These are phyloP conservation scores for Nigrospora osmanthi DNA, from an alignment of 2,329 filamentous ascomycete genomes.

Conservation along the genomic window DNA sequence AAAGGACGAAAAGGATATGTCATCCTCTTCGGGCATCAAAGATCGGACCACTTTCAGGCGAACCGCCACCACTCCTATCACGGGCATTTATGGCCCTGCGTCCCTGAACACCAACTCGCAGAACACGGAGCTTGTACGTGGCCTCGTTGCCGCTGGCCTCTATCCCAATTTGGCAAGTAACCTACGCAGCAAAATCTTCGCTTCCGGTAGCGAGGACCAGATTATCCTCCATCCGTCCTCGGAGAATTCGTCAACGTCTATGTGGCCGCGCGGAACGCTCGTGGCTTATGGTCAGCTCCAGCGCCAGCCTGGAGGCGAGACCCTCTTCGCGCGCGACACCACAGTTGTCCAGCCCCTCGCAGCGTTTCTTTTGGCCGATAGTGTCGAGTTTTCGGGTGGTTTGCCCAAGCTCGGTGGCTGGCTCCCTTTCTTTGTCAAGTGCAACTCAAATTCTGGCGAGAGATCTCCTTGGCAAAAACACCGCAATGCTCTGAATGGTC, in stretches of 20 bases:
- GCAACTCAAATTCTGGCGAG: rapidly evolving
- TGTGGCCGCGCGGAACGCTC: background rate
- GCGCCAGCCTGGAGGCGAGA: background rate
- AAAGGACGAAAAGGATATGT: conserved; percentile 7
- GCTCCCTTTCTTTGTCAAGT: background rate
- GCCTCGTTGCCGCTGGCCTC: conserved; percentile 33
- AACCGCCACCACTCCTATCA: conserved; percentile 12
- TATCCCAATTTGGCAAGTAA: conserved; percentile 33
- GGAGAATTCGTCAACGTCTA: background rate
- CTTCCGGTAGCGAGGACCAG: background rate
- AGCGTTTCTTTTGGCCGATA: background rate
- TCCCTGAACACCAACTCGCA: conserved; percentile 35
- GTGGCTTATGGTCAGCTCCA: background rate
- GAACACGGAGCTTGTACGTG: conserved; percentile 33
- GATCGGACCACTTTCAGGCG: too few species aligned
- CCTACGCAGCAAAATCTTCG: background rate
- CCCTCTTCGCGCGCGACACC: background rate
- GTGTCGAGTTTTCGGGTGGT: background rate
- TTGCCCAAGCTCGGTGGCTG: background rate
- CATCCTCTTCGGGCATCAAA: background rate
- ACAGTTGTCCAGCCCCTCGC: background rate
- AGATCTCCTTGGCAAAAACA: background rate
- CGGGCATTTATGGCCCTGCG: conserved; percentile 22
- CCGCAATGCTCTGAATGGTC: conserved; percentile 13
- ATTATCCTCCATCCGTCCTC: background rate